Percentiles rank a stretch among this genome's conserved stretches.
Evolutionary conservation across 2,329 filamentous ascomycete genomes (phyloP).

Genomic region (Beauveria sp.): DNA sequence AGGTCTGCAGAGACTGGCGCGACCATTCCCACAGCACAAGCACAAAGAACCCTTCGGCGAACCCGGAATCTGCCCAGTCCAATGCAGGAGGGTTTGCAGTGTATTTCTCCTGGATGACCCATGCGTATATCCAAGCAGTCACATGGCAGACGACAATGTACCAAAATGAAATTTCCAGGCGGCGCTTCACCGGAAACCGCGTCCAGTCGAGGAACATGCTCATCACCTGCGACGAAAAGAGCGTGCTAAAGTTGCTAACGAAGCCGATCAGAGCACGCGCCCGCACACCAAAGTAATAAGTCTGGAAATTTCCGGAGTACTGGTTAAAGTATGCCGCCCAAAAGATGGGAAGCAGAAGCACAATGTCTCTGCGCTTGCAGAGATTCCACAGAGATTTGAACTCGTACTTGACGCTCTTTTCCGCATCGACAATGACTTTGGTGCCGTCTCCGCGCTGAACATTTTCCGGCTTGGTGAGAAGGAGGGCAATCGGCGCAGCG

Average conservation of each 20-base stretch:
- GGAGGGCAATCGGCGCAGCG: slow-evolving; percentile 19
- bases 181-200: slow-evolving; percentile 26
- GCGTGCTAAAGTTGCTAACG: slow-evolving; percentile 25
- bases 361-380: slow-evolving; percentile 16
- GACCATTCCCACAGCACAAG: slow-evolving; percentile 42
- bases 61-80: slow-evolving; percentile 36
- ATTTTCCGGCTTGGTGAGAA: slow-evolving; percentile 22
- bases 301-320: slow-evolving; percentile 39
- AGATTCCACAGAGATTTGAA: slow-evolving; percentile 17
- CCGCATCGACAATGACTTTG: slow-evolving; percentile 16
- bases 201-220: slow-evolving; percentile 37
- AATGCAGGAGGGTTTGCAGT: slow-evolving; percentile 31
- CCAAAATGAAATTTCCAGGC: slow-evolving; percentile 36
- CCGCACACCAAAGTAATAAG: slow-evolving; percentile 31
- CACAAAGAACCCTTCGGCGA: slow-evolving; percentile 40
- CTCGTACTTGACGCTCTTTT: slow-evolving; percentile 18
- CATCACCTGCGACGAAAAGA: slow-evolving; percentile 38
- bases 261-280: slow-evolving; percentile 41
- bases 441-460: slow-evolving; percentile 21
- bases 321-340: slow-evolving; percentile 24
- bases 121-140: slow-evolving; percentile 43
- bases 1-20: slow-evolving; percentile 46
- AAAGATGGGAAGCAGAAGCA: slow-evolving; percentile 18
- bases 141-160: slow-evolving; percentile 38
- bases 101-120: slow-evolving; percentile 46